phyloP scores from a whole-genome alignment of 106 monocot genomes.

The Acorus calamus region DNA sequence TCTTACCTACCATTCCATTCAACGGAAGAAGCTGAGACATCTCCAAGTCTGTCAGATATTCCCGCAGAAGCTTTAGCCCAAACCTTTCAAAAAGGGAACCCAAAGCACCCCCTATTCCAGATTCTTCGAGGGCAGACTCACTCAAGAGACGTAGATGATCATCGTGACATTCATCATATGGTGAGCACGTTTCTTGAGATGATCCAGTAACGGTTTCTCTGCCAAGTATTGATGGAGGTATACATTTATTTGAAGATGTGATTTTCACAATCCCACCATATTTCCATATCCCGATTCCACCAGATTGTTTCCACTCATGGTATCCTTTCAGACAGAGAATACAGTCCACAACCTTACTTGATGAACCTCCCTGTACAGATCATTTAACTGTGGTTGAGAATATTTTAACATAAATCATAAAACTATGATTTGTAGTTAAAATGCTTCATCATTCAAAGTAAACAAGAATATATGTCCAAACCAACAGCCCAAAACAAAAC shows the following conservation, averaged over 20 bases:
- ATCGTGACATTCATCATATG: slow-evolving; percentile 6
- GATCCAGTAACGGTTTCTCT: not conserved
- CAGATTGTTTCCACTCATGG: slow-evolving; percentile 35
- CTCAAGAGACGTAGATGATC: slow-evolving; percentile 7
- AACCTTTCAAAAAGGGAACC: slow-evolving; percentile 15
- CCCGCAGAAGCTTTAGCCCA: slow-evolving; percentile 18
- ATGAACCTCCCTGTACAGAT: slow-evolving; percentile 27
- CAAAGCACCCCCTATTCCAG: not conserved
- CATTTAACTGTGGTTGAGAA: no score
- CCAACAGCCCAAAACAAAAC: no score
- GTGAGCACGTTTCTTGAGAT: not conserved
- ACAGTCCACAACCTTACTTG: slow-evolving; percentile 32
- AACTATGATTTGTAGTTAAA: no score
- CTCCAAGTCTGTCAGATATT: slow-evolving; percentile 14
- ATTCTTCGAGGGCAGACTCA: slow-evolving; percentile 17
- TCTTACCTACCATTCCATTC: slow-evolving; percentile 25
- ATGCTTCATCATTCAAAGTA: no score
- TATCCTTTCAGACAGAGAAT: slow-evolving; percentile 41
- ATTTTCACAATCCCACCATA: slow-evolving; percentile 39
- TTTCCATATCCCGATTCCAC: slow-evolving; percentile 37
- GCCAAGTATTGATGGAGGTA: slow-evolving; percentile 8
- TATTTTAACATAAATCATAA: no score
- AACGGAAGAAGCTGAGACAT: slow-evolving; percentile 4
- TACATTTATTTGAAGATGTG: slow-evolving; percentile 13
- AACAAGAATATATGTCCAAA: no score